phyloP scores from a whole-genome alignment of 2,329 filamentous ascomycete genomes.

The Aspergillus tamarii region DNA sequence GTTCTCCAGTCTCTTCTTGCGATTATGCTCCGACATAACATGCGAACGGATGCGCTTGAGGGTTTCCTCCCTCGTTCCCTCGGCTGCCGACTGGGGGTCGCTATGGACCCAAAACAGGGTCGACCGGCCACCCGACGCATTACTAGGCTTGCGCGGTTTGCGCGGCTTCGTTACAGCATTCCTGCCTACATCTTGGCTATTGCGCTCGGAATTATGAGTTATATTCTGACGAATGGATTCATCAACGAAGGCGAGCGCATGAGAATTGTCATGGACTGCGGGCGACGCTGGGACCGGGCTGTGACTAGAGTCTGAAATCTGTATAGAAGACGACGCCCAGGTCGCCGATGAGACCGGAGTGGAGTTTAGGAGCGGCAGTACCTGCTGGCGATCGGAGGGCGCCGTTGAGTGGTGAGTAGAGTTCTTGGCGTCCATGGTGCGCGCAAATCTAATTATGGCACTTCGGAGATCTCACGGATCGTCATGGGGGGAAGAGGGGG shows the following conservation, averaged over 20 bases:
- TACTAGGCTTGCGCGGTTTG: constrained; percentile 38
- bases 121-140: constrained; percentile 34
- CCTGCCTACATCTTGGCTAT: constrained; percentile 19
- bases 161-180: constrained; percentile 35
- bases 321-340: not conserved
- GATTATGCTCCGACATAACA: constrained; percentile 48
- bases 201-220: constrained; percentile 7
- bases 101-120: constrained; percentile 46
- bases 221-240: constrained; percentile 4
- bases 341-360: not conserved
- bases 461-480: constrained; percentile 25
- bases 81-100: constrained; percentile 40
- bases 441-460: constrained; percentile 20
- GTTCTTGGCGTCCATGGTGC: constrained; percentile 39
- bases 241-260: constrained; percentile 13
- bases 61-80: constrained; percentile 42
- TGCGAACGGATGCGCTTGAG: constrained; percentile 47
- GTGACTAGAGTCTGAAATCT: not conserved
- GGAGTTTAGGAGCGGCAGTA: constrained; percentile 31
- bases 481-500: constrained; percentile 11
- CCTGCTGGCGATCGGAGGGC: constrained; percentile 28
- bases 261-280: not conserved
- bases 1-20: constrained; percentile 44
- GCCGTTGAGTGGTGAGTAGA: constrained; percentile 22
- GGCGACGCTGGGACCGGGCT: not conserved